Base-by-base conservation (phyloP, 1,139 yeast species). In the Debaryomyces singareniensis region DNA sequence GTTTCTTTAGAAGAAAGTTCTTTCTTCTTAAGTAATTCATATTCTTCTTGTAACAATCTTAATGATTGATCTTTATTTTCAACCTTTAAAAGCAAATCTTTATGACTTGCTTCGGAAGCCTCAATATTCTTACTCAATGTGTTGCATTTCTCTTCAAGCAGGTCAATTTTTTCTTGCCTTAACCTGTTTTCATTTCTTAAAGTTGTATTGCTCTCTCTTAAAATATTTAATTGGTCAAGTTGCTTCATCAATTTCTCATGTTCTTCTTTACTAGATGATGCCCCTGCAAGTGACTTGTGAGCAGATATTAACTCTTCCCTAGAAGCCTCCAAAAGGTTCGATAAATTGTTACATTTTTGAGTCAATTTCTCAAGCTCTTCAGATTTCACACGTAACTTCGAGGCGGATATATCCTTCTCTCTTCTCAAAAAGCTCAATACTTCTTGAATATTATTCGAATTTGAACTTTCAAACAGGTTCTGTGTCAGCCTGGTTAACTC, bases 371-470 rank as follows among this genome's bases (percentile, higher is more conserved):
- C 58, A 29, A 61, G 60, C 42, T 78, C 86, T 37, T 71, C 75
- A 11, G 51, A 49, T 15, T 68, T 55, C 15, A 68, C 58, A 7
- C 68, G 67, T 16, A 74, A 60, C 42, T 78, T 81, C 13, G 77
- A 70, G 33, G 78, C 84, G 2, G 78, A 67, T 4, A 78, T 64
- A 38, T 86, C 95, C 49, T 82, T 83, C 44, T 85, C 95, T 38
- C 82, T 77, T 29, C 89, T 78, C 35, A 86, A 61, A 43, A 71
- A 78, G 5, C 67, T 53, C 24, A 86, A 58, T 21, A 86, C 68
- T 40, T 79, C 80, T 33, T 74, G 70, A 45, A 60, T 38, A 28
- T 55, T 62, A 5, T 49, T 60, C 3, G 12, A 16, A 12, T 27
- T 25, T 3, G 44, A 39, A 25, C 35, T 38, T 35, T 36, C 20